Base-by-base conservation (phyloP, 2,329 filamentous ascomycete species). In the Verticillium nubilum region DNA sequence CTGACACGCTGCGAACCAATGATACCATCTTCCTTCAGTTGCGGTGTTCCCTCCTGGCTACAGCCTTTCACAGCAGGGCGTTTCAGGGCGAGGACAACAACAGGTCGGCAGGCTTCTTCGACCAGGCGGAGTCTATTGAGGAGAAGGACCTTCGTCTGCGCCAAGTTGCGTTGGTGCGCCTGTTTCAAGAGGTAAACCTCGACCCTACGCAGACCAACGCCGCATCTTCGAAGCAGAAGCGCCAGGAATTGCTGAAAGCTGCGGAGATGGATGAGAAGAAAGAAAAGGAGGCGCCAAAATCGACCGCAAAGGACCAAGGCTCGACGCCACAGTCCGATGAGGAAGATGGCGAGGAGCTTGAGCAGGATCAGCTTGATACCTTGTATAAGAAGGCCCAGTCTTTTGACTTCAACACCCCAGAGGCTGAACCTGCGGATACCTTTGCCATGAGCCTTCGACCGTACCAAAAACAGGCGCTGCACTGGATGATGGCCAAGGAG, bases 401-500 rank as follows among this genome's bases (percentile, higher is more conserved):
- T 0, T 98, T 98, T 68, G 95, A 99, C 72, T 98, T 99, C 69
- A 86, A 86, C 69, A 97, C 93, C 0, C 93, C 93, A 2, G 88
- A 92, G 71, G 88, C 91, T 10, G 89, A 97, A 66, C 94, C 95
- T 10, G 86, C 90, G 5, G 81, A 88, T 9, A 91, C 87, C 0
- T 99, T 99, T 72, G 81, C 82, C 5, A 87, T 99, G 86, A 81
- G 87, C 37, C 79, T 99, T 28, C 87, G 95, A 3, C 92, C 91
- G 57, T 99, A 99, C 66, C 95, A 99, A 72, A 97, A 92, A 69
- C 95, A 99, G 73, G 92, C 95, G 0, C 76, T 99, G 5, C 81
- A 97, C 70, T 99, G 95, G 95, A 97, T 99, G 92, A 81, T 98
- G 63, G 83, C 87, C 4, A 98, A 98, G 71, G 95, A 99, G 72